phyloP scores from a whole-genome alignment of 257 asterid species.

The Lantana camara region DNA sequence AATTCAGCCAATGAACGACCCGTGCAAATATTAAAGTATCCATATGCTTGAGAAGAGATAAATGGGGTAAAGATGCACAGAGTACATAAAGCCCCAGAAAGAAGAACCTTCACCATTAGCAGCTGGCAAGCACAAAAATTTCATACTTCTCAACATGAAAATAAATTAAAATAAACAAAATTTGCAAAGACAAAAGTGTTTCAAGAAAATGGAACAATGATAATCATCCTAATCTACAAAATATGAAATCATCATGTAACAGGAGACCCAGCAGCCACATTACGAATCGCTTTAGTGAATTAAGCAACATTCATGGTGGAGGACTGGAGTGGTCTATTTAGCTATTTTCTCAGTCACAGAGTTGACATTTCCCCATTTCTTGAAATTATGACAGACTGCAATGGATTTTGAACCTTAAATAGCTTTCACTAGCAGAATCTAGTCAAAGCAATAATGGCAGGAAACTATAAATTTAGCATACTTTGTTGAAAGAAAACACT shows the following conservation, averaged over 20 bases:
- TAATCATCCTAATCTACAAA: slow-evolving; percentile 7
- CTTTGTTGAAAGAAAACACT: slow-evolving; percentile 35
- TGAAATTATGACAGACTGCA: background rate
- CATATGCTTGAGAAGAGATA: slow-evolving; percentile 77
- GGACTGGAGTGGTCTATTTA: background rate
- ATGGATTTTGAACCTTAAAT: slow-evolving; percentile 6
- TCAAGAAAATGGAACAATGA: background rate
- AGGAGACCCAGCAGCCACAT: background rate
- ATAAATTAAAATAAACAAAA: background rate
- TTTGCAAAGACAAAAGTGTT: background rate
- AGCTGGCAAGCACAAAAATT: slow-evolving; percentile 45
- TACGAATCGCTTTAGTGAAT: slow-evolving; percentile 1
- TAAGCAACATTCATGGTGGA: background rate
- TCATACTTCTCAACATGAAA: slow-evolving; percentile 10
- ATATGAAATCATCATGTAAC: background rate
- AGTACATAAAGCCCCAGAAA: slow-evolving; percentile 64
- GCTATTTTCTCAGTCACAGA: background rate
- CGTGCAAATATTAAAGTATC: slow-evolving; percentile 69
- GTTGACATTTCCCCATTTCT: background rate
- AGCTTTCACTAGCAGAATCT: background rate
- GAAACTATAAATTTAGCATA: background rate
- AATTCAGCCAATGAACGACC: slow-evolving; percentile 52
- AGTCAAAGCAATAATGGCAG: slow-evolving; percentile 1
- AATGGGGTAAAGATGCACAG: slow-evolving; percentile 67
- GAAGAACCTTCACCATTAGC: slow-evolving; percentile 50